A percentile compares a stretch with the other conserved stretches of the same genome.
These are phyloP conservation scores for Puccinia horiana DNA, from an alignment of 1,284 basidiomycete genomes.

Conservation along the genomic window DNA sequence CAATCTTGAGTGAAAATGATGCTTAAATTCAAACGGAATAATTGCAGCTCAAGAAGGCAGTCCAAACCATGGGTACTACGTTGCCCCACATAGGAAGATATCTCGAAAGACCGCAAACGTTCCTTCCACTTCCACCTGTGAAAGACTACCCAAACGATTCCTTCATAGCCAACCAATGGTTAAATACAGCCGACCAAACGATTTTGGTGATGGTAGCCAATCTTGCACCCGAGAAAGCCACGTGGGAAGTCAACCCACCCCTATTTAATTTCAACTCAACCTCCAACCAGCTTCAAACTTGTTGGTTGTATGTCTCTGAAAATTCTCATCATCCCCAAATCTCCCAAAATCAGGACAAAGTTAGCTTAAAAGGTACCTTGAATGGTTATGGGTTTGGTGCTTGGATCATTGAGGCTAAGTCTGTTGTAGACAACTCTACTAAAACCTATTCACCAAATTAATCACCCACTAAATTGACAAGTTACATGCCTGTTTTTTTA, in stretches of 20 bases:
- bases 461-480: background rate
- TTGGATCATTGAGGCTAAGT: conserved; percentile 27
- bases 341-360: background rate
- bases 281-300: background rate
- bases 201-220: conserved; percentile 42
- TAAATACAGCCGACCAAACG: conserved; percentile 6
- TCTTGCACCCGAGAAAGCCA: background rate
- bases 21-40: background rate
- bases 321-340: background rate
- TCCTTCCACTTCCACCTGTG: conserved; percentile 26
- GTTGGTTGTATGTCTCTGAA: conserved; percentile 19
- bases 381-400: conserved; percentile 32
- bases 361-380: conserved; percentile 29
- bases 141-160: conserved; percentile 17
- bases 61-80: background rate
- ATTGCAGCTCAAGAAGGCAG: conserved; percentile 26
- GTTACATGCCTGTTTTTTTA: too few relatives aligned
- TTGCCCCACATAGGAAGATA: conserved; percentile 13
- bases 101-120: conserved; percentile 24
- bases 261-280: conserved; percentile 5
- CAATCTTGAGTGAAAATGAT: background rate
- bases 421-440: background rate
- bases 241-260: conserved; percentile 26
- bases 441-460: background rate
- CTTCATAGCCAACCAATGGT: conserved; percentile 33